These are phyloP conservation scores for Epicoccum sorghinum DNA, from an alignment of 2,329 filamentous ascomycete species.

Conservation along the genomic window DNA sequence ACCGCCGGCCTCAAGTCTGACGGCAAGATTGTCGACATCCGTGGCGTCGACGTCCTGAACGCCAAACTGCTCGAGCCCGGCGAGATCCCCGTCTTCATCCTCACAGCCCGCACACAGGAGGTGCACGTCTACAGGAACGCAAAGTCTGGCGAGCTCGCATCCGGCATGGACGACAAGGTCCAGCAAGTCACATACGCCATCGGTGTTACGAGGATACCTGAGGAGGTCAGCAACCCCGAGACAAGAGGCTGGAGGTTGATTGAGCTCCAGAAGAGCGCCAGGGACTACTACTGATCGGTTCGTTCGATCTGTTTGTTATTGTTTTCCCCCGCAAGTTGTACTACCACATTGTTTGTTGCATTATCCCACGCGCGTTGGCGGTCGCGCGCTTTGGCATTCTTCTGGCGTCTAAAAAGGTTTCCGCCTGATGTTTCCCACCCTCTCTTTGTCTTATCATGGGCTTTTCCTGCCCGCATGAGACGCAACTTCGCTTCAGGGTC, in stretches of 20 bases:
- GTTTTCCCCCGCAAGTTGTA: slow-evolving; percentile 20
- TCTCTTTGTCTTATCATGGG: slow-evolving; percentile 17
- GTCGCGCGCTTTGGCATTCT: slow-evolving; percentile 31
- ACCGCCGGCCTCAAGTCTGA: slow-evolving; percentile 92
- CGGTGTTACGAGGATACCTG: slow-evolving; percentile 88
- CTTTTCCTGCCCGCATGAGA: slow-evolving; percentile 11
- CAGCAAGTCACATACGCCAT: slow-evolving; percentile 98
- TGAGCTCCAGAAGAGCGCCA: slow-evolving; percentile 96
- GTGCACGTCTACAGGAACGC: slow-evolving; percentile 95
- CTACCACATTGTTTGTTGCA: slow-evolving; percentile 22
- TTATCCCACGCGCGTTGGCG: slow-evolving; percentile 21
- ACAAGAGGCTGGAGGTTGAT: slow-evolving; percentile 97
- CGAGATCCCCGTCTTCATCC: slow-evolving; percentile 93
- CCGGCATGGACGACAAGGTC: slow-evolving; percentile 98
- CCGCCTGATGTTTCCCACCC: slow-evolving; percentile 18
- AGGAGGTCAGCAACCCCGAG: slow-evolving; percentile 96
- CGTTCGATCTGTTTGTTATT: slow-evolving; percentile 1
- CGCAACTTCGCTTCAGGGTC: slow-evolving; percentile 8
- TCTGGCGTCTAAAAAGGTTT: slow-evolving; percentile 38
- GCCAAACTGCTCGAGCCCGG: slow-evolving; percentile 83
- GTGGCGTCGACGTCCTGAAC: slow-evolving; percentile 86
- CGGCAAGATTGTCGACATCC: slow-evolving; percentile 92
- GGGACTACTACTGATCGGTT: slow-evolving; percentile 75
- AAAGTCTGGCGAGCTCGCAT: slow-evolving; percentile 86
- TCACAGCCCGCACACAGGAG: slow-evolving; percentile 95